These are phyloP conservation scores for Fusarium brevicatenulatum DNA, from an alignment of 2,329 filamentous ascomycete genomes.

Conservation along the genomic window DNA sequence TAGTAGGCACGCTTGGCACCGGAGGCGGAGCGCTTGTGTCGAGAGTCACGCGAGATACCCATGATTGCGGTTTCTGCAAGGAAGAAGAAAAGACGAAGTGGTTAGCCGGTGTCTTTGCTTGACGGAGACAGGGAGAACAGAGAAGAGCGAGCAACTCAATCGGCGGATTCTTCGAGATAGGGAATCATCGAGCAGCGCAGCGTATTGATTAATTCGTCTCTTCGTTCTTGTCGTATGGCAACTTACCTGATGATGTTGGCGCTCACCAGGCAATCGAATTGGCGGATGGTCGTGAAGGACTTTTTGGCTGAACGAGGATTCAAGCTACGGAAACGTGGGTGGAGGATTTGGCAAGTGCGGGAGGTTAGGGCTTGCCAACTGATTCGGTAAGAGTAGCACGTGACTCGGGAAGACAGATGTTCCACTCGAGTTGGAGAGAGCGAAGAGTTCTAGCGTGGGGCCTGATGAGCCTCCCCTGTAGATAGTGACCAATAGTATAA, in stretches of 20 bases:
- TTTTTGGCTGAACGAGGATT: slow-evolving; percentile 48
- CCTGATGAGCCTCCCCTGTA: neutral
- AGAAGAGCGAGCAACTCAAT: slow-evolving; percentile 36
- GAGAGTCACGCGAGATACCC: slow-evolving; percentile 99
- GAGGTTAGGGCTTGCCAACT: neutral
- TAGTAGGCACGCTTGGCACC: slow-evolving; percentile 97
- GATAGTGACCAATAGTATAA: neutral
- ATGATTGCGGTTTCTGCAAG: slow-evolving; percentile 80
- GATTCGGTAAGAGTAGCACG: neutral
- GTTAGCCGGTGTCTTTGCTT: slow-evolving; percentile 32
- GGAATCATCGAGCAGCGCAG: slow-evolving; percentile 38
- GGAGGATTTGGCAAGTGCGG: neutral
- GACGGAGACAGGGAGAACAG: neutral
- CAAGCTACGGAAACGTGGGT: slow-evolving; percentile 38
- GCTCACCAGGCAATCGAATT: slow-evolving; percentile 62
- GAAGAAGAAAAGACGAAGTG: slow-evolving; percentile 33
- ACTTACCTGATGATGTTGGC: slow-evolving; percentile 61
- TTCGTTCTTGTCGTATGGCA: slow-evolving; percentile 30
- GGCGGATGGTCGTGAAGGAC: slow-evolving; percentile 53
- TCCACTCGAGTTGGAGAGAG: slow-evolving; percentile 26
- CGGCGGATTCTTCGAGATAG: slow-evolving; percentile 37
- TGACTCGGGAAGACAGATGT: slow-evolving; percentile 30
- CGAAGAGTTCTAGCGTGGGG: slow-evolving; percentile 21
- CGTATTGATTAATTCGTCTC: slow-evolving; percentile 37
- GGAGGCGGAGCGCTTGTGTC: slow-evolving; percentile 99